phyloP scores from a whole-genome alignment of 345 rosid species.

The Punica granatum region DNA sequence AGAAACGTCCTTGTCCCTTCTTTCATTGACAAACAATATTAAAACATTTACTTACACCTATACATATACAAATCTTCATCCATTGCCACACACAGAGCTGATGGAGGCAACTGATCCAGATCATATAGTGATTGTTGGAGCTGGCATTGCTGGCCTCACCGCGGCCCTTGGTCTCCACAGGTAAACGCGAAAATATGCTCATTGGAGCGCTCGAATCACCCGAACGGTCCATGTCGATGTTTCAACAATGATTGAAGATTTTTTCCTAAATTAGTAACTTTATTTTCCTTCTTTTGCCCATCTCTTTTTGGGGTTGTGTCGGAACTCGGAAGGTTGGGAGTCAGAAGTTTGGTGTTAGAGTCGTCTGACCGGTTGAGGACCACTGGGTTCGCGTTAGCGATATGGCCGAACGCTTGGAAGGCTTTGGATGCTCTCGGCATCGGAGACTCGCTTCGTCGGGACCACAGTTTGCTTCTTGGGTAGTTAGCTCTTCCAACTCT shows the following conservation, averaged over 20 bases:
- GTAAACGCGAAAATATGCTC: conserved; percentile 10
- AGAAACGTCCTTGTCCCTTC: too few species aligned
- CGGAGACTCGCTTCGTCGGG: conserved; percentile 7
- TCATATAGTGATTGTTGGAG: conserved; percentile 48
- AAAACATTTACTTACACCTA: too few species aligned
- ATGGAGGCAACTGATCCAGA: conserved; percentile 20
- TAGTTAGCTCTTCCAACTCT: not conserved
- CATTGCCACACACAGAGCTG: too few species aligned
- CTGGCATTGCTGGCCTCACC: conserved; percentile 60
- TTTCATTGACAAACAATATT: too few species aligned
- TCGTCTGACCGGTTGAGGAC: conserved; percentile 46
- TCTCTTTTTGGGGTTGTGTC: too few species aligned
- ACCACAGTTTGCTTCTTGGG: conserved; percentile 6
- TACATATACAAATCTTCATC: not conserved
- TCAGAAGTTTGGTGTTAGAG: conserved; percentile 60
- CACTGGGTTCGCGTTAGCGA: conserved; percentile 44
- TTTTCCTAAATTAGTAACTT: too few species aligned
- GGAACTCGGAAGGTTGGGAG: conserved; percentile 72
- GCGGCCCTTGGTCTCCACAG: conserved; percentile 59
- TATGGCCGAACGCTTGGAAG: conserved; percentile 46
- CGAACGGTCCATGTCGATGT: too few species aligned
- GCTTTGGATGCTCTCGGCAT: conserved; percentile 12
- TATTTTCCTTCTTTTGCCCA: too few species aligned
- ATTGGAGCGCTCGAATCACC: too few species aligned
- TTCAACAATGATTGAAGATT: too few species aligned